Conservation (phyloP, 2,329 filamentous ascomycete species). For the Daldinia eschscholtzii region DNA sequence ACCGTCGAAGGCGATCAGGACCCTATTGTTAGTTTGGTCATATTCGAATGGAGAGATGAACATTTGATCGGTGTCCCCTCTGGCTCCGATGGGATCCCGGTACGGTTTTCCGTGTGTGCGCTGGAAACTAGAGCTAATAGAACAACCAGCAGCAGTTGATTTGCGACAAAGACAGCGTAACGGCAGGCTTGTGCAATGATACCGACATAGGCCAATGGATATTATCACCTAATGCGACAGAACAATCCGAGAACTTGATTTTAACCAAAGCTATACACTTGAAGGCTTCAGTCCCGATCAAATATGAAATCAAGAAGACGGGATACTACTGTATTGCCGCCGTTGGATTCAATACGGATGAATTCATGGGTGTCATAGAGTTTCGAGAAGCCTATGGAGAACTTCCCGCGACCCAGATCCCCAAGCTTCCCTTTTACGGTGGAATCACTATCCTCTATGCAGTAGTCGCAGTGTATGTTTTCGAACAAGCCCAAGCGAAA, state of each 20-base stretch:
- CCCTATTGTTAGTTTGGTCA: conserved; percentile 83
- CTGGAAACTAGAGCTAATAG: conserved; percentile 51
- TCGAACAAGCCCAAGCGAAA: conserved; percentile 6
- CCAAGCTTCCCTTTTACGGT: conserved; percentile 97
- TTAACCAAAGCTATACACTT: conserved; percentile 85
- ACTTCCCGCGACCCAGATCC: conserved; percentile 93
- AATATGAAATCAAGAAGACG: conserved; percentile 88
- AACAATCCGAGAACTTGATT: conserved; percentile 77
- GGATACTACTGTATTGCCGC: conserved; percentile 97
- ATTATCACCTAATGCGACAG: conserved; percentile 79
- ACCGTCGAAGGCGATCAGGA: conserved; percentile 72
- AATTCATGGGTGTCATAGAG: conserved; percentile 85
- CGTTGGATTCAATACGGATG: conserved; percentile 72
- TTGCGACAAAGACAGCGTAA: conserved; percentile 79
- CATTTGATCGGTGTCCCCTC: conserved; percentile 78
- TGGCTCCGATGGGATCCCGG: conserved; percentile 65
- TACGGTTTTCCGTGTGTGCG: conserved; percentile 54
- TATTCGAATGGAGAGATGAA: conserved; percentile 95
- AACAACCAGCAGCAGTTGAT: conserved; percentile 71
- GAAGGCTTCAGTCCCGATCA: conserved; percentile 78
- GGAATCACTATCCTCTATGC: conserved; percentile 94
- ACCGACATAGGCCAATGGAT: conserved; percentile 89
- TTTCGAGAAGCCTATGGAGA: conserved; percentile 98
- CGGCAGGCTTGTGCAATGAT: conserved; percentile 77
- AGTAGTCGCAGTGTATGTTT: conserved; percentile 76